These are phyloP conservation scores for Eleusine indica DNA, from an alignment of 176 grass and related monocot species.

Conservation along the genomic window DNA sequence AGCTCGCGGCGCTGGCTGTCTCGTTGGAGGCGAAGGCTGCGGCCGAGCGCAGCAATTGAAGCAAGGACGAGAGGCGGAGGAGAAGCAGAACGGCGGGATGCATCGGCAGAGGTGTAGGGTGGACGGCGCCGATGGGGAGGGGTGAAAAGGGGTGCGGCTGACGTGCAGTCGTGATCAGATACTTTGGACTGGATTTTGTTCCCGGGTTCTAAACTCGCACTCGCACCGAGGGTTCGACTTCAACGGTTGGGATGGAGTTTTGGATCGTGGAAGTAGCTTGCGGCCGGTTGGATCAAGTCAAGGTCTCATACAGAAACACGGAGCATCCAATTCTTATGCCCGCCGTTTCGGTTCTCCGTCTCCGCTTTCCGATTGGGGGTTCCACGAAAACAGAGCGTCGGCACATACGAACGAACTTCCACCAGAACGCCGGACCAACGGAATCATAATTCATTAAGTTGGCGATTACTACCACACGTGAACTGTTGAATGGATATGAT, in stretches of 20 bases:
- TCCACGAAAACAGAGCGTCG: background rate
- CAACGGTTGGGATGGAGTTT: background rate
- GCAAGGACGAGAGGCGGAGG: background rate
- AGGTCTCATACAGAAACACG: background rate
- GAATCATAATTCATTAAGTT: background rate
- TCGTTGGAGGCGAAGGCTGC: background rate
- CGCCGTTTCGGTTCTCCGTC: background rate
- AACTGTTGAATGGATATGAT: background rate
- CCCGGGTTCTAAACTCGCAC: too few relatives aligned
- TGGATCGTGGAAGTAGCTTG: background rate
- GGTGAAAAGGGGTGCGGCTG: background rate
- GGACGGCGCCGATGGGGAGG: background rate
- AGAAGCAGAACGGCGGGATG: background rate
- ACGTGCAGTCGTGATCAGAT: slow-evolving; percentile 29
- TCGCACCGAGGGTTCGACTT: background rate
- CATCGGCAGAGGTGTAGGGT: background rate
- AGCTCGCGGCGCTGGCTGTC: background rate
- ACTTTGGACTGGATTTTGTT: background rate
- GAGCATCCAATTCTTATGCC: background rate
- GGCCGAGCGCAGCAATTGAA: background rate
- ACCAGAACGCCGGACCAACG: background rate
- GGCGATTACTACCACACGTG: background rate
- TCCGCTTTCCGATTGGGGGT: background rate
- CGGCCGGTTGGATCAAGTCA: background rate
- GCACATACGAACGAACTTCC: background rate